A percentile compares a stretch with the other conserved stretches of the same genome.
phyloP scores from a whole-genome alignment of 2,329 filamentous ascomycete species.

The Taxawa tesnikishii region DNA sequence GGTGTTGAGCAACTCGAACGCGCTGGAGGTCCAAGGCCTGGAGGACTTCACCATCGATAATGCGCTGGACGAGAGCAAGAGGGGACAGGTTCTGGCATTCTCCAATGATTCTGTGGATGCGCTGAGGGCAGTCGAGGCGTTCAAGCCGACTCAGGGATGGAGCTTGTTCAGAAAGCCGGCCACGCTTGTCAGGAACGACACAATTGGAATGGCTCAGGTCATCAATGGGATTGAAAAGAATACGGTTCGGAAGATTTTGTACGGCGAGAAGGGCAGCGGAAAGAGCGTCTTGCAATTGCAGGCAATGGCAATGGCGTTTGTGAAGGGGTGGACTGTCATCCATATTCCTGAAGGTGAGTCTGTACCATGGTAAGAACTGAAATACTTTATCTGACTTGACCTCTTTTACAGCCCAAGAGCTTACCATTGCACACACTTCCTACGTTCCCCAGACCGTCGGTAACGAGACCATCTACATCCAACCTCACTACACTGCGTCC shows the following conservation, averaged over 20 bases:
- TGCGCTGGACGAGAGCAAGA: constrained; percentile 41
- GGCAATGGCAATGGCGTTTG: constrained; percentile 65
- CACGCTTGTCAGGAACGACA: constrained; percentile 65
- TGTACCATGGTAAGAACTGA: too few relatives aligned
- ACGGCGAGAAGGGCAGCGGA: constrained; percentile 61
- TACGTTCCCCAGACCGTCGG: constrained; percentile 55
- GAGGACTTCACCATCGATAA: constrained; percentile 45
- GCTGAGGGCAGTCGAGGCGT: constrained; percentile 73
- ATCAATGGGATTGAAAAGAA: constrained; percentile 38
- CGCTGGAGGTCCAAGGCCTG: constrained; percentile 61
- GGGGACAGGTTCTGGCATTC: constrained; percentile 58
- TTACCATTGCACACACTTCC: constrained; percentile 67
- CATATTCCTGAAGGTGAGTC: constrained; percentile 72
- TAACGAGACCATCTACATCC: constrained; percentile 49
- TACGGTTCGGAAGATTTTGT: constrained; percentile 53
- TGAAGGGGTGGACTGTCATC: constrained; percentile 81
- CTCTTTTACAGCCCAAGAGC: constrained; percentile 53
- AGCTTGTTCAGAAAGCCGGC: constrained; percentile 72
- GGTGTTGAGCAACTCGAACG: constrained; percentile 88
- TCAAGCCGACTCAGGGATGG: constrained; percentile 86
- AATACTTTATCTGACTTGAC: constrained; percentile 9
- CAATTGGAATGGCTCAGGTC: constrained; percentile 54
- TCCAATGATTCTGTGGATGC: constrained; percentile 62
- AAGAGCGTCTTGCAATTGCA: constrained; percentile 84
- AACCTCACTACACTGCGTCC: constrained; percentile 64